phyloP scores from a whole-genome alignment of 2,329 filamentous ascomycete species.

The Tolypocladium tropicale region DNA sequence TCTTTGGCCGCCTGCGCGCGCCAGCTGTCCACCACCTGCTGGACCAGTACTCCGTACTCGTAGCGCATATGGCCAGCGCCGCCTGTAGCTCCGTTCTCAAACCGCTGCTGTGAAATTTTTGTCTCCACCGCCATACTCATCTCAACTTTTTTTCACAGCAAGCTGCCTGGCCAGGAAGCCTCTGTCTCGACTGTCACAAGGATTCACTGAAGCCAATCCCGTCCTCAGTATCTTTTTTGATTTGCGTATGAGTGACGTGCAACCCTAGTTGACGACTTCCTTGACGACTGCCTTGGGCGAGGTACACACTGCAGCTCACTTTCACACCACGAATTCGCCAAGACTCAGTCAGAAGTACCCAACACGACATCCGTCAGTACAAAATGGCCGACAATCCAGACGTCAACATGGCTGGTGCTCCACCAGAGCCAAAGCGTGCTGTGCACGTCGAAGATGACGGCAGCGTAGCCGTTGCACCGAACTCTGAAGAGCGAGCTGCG shows the following conservation, averaged over 20 bases:
- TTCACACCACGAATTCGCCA: background rate
- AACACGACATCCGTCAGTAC: background rate
- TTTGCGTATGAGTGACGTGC: too few relatives aligned
- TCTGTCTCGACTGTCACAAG: background rate
- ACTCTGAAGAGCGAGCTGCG: conserved; percentile 30
- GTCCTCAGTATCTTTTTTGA: background rate
- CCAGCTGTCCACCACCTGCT: background rate
- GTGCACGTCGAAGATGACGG: conserved; percentile 3
- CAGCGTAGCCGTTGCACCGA: background rate
- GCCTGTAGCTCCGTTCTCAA: background rate
- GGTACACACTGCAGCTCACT: too few relatives aligned
- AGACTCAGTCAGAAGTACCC: background rate
- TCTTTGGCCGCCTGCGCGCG: background rate
- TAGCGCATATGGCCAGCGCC: too few relatives aligned
- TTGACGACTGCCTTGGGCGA: background rate
- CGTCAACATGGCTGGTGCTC: conserved; percentile 10
- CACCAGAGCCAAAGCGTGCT: conserved; percentile 7
- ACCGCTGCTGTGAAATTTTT: conserved; percentile 3
- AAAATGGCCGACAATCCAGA: conserved; percentile 18
- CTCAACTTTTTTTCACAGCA: background rate
- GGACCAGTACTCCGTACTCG: too few relatives aligned
- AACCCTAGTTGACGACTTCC: background rate
- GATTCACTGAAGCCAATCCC: background rate
- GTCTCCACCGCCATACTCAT: background rate
- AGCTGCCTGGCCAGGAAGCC: background rate